Conservation (phyloP, 2,329 filamentous ascomycete species). For the Raffaelea ambrosiae region DNA sequence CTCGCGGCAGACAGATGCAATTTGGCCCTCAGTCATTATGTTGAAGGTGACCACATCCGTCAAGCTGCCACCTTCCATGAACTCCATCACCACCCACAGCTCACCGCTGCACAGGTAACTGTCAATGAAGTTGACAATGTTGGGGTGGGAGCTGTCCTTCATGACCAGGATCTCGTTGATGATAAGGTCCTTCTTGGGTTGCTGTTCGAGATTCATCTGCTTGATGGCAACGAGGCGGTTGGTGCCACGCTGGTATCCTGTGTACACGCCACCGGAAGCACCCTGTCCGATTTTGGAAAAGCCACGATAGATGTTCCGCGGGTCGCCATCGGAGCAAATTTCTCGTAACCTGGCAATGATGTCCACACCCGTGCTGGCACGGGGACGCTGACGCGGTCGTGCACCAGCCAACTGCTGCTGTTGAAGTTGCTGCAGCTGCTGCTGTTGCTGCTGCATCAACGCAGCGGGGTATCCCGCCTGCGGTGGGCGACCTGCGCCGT, state of each 20-base stretch:
- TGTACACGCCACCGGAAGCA: constrained; percentile 91
- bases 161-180: constrained; percentile 99
- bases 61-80: constrained; percentile 96
- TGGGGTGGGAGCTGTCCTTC: constrained; percentile 97
- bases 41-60: constrained; percentile 99
- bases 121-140: constrained; percentile 99
- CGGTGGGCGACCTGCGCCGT: constrained; percentile 25
- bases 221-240: constrained; percentile 95
- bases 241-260: constrained; percentile 73
- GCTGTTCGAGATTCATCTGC: constrained; percentile 98
- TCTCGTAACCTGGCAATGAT: constrained; percentile 75
- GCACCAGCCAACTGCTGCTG: constrained; percentile 29
- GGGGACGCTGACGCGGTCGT: constrained; percentile 66
- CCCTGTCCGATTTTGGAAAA: constrained; percentile 96
- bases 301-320: constrained; percentile 75
- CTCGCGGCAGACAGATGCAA: constrained; percentile 91
- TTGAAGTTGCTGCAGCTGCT: constrained; percentile 4
- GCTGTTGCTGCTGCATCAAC: constrained; percentile 10
- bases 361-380: constrained; percentile 74
- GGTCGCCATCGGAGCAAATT: constrained; percentile 86
- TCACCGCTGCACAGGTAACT: constrained; percentile 86
- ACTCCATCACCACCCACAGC: constrained; percentile 99
- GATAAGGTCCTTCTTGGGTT: constrained; percentile 97
- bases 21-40: constrained; percentile 97
- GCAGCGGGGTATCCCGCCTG: constrained; percentile 2